Evolutionary conservation across 345 rosid species (phyloP).

Genomic region (Populus alba): DNA sequence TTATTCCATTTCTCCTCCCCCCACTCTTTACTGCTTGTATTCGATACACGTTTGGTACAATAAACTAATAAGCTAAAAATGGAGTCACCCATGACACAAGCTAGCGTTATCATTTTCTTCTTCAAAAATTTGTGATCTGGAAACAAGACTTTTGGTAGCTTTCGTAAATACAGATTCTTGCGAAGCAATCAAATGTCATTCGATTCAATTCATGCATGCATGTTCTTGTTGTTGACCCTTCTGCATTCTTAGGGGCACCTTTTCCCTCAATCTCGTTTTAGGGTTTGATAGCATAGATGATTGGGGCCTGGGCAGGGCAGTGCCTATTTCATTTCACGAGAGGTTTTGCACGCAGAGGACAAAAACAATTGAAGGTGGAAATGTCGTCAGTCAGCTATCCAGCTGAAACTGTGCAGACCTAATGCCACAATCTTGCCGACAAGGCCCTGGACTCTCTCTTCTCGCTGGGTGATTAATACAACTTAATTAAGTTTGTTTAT

Average conservation of each 20-base stretch:
- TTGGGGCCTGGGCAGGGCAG: background rate
- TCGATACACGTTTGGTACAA: background rate
- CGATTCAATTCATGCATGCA: background rate
- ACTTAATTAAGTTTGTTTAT: background rate
- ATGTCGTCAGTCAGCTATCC: too few relatives aligned
- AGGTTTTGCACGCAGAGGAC: background rate
- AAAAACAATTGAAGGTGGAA: too few relatives aligned
- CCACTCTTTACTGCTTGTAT: background rate
- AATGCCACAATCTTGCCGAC: background rate
- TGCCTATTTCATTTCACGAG: background rate
- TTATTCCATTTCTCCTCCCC: background rate
- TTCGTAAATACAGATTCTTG: conserved; percentile 23
- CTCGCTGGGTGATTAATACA: background rate
- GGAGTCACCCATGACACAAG: conserved; percentile 17
- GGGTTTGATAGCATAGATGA: background rate
- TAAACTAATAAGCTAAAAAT: background rate
- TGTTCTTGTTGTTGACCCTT: background rate
- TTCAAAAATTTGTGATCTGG: conserved; percentile 5
- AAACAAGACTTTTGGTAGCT: conserved; percentile 17
- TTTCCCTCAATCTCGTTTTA: background rate
- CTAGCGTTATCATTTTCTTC: background rate
- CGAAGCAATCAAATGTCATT: conserved; percentile 12
- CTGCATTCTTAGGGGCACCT: background rate
- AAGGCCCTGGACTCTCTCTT: background rate
- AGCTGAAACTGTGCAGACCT: too few relatives aligned